Evolutionary conservation across 202 grass and related monocot species (phyloP), one percentile per base, ranked within the genome.

Genomic region (Panicum hallii): DNA sequence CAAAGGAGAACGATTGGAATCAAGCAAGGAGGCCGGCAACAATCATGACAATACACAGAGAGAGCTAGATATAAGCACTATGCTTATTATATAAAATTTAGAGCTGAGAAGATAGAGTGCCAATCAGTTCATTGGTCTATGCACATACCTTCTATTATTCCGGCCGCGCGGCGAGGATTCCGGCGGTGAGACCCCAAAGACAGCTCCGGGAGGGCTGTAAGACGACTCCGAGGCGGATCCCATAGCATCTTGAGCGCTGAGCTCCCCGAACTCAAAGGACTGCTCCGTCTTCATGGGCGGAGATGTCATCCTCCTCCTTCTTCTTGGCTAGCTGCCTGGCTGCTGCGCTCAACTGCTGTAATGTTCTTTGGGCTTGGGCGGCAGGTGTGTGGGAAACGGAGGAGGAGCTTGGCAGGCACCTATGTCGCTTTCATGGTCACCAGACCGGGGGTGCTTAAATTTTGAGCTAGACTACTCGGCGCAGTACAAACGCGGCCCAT

Each of bases 71-170:
- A 19, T 22, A 19, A 40, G 40, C 41, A 19, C 13, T 12, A 20
- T 57, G n/a, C 64, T 20, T 40, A 28, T 32, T 32, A 1, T 11
- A 47, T 17, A 30, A 70, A 42, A 54, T 74, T 74, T 54, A 34
- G 14, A 47, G 23, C 22, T 32, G 15, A 81, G 16, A 82, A 60
- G 79, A 82, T 16, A 28, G 1, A 76, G 54, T 30, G 12, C 47
- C 52, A 34, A 72, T 45, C 3, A 1, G 26, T 9, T 46, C 40
- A 60, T 72, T 1, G 50, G 52, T 58, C 32, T 81, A 58, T 30
- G 40, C 16, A 58, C 34, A 47, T 90, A 90, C 89, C 89, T 90
- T 87, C 76, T 76, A 65, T 56, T 76, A 57, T 63, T 87, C 64
- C 85, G 75, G 62, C 75, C 85, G 28, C 63, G 84, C 8, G 70